These are phyloP conservation scores for Debaryomyces coudertii DNA, from an alignment of 1,139 yeast genomes.

Conservation along the genomic window DNA sequence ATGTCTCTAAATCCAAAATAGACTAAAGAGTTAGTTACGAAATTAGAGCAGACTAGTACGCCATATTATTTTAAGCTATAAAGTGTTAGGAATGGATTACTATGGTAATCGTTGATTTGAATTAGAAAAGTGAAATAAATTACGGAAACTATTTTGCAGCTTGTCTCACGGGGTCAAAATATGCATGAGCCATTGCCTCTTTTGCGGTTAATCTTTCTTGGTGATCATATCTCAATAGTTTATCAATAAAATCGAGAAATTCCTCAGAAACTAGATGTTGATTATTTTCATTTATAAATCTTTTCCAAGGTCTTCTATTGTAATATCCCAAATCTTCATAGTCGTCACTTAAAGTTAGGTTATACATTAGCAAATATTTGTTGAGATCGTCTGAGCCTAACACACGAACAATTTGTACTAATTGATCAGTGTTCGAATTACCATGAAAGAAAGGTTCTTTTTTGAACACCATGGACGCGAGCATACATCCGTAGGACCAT, in stretches of 20 bases:
- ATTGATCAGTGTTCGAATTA: conserved; percentile 91
- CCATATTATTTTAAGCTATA: conserved; percentile 2
- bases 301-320: conserved; percentile 85
- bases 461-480: conserved; percentile 94
- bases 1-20: not conserved
- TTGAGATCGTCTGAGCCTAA: conserved; percentile 87
- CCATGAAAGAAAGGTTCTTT: conserved; percentile 99
- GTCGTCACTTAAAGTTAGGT: conserved; percentile 74
- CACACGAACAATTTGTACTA: conserved; percentile 91
- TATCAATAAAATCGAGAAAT: conserved; percentile 81
- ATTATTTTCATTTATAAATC: conserved; percentile 77
- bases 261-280: conserved; percentile 68
- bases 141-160: not conserved
- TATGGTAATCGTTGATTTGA: not conserved
- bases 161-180: conserved; percentile 47
- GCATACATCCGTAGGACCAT: conserved; percentile 98
- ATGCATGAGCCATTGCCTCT: conserved; percentile 91
- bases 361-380: conserved; percentile 74
- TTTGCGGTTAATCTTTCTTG: conserved; percentile 91
- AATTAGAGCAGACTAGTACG: not conserved
- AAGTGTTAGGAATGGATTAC: not conserved
- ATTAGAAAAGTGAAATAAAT: not conserved
- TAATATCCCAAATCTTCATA: conserved; percentile 82
- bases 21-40: not conserved
- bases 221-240: conserved; percentile 86